phyloP scores from a whole-genome alignment of 306 rosid species.

The Pterocarpus macrocarpus region DNA sequence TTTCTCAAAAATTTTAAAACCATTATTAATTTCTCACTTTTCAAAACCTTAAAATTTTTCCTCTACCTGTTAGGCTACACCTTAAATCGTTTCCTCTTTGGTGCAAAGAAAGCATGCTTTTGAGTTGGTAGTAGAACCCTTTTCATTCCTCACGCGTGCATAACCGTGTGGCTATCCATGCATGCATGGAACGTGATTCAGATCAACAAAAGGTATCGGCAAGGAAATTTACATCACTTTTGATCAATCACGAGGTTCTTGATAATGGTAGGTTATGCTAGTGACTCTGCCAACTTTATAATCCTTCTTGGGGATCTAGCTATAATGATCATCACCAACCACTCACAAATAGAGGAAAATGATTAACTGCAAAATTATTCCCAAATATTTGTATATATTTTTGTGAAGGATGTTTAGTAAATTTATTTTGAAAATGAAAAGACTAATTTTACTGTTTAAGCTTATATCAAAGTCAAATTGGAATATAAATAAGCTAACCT shows the following conservation, averaged over 20 bases:
- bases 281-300: conserved; percentile 19
- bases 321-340: neutral
- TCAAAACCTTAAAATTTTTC: too few relatives aligned
- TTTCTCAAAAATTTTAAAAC: too few relatives aligned
- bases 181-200: conserved; percentile 54
- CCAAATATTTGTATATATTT: too few relatives aligned
- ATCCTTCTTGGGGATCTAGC: neutral
- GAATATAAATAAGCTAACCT: too few relatives aligned
- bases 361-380: too few relatives aligned
- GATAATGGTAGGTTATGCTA: conserved; percentile 33
- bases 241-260: conserved; percentile 58
- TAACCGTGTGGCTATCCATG: conserved; percentile 40
- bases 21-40: too few relatives aligned
- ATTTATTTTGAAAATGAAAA: too few relatives aligned
- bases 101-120: conserved; percentile 33
- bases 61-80: neutral
- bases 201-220: conserved; percentile 48
- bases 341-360: neutral
- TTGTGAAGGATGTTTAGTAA: too few relatives aligned
- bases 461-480: too few relatives aligned
- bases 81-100: neutral
- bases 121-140: conserved; percentile 54
- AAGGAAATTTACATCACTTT: conserved; percentile 28
- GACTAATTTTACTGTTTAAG: too few relatives aligned
- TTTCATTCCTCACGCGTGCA: conserved; percentile 72